Base-by-base conservation (phyloP, 164 flowering plant genomes). In the Magnolia changhungtana region DNA sequence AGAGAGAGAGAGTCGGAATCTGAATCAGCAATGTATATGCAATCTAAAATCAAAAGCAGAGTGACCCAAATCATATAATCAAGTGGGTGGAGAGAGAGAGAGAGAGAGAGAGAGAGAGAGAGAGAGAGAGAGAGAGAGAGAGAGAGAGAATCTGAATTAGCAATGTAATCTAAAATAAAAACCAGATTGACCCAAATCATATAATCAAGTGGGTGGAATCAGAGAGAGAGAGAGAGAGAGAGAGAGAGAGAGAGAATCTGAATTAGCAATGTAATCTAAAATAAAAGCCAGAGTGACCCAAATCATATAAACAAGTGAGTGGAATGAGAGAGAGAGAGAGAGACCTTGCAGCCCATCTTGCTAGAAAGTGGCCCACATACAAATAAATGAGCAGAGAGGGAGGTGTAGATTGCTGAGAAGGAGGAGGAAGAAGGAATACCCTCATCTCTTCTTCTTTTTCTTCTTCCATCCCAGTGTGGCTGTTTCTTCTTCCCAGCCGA, bases 331-430 rank as follows among this genome's bases (percentile, higher is more conserved):
- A 72, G 20, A 75, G 27, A 67, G 49, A 61, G 52, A 31, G 6
- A 67, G 63, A 94, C 98, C 98, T 94, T 83, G 97, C 91, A 76
- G 91, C 91, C 97, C 98, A 94, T 90, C 98, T 86, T 76, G 96
- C 89, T 14, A 94, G 82, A 79, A 94, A 92, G 78, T 94, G 92
- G 27, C 89, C 97, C 19, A 84, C 70, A 75, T 92, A 94, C 76
- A 94, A 75, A 76, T 82, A 79, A 14, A 31, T 75, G 78, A 88
- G 55, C n/a, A 94, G 91, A 79, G 82, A 80, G 45, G 85, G 63
- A 9, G 66, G n/a, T 58, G 21, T n/a, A 24, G 77, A 55, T 20
- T 13, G 76, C 1, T 19, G 68, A 45, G 55, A 21, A 45, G 79
- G 50, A 20, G 24, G 3, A 19, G 61, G 64, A 72, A 74, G 76